Percentiles rank a stretch among this genome's conserved stretches.
phyloP scores from a whole-genome alignment of 108 stramenopile species.

The Pseudonitzschia pungens region DNA sequence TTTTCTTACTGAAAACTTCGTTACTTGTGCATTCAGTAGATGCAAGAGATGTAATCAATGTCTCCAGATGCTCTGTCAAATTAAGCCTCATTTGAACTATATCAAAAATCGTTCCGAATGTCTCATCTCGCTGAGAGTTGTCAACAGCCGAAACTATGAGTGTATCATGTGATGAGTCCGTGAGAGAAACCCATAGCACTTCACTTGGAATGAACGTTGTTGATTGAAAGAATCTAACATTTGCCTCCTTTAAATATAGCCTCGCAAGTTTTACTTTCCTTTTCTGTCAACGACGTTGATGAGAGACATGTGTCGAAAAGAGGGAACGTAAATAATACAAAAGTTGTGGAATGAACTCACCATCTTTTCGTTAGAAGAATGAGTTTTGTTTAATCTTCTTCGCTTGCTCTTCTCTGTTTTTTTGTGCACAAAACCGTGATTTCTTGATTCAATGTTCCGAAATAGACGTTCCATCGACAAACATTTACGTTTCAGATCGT shows the following conservation, averaged over 20 bases:
- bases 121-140: background rate
- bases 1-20: background rate
- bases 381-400: background rate
- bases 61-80: slow-evolving; percentile 16
- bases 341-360: background rate
- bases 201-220: background rate
- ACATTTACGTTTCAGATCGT: slow-evolving; percentile 21
- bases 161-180: slow-evolving; percentile 24
- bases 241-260: background rate
- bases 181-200: slow-evolving; percentile 21
- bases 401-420: slow-evolving; percentile 1
- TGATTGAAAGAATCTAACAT: background rate
- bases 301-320: too few species aligned
- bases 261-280: slow-evolving; percentile 9
- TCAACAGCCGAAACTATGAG: slow-evolving; percentile 12
- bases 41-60: background rate
- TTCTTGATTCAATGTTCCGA: slow-evolving; percentile 7
- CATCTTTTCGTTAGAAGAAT: slow-evolving; percentile 1
- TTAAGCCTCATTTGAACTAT: slow-evolving; percentile 14
- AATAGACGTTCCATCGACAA: slow-evolving; percentile 20
- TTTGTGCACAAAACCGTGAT: background rate
- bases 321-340: background rate
- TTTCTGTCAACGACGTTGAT: too few species aligned
- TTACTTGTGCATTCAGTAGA: background rate
- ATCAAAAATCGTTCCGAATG: background rate